These are phyloP conservation scores for Spiromastix sp. DNA, from an alignment of 2,329 filamentous ascomycete species.

Conservation along the genomic window DNA sequence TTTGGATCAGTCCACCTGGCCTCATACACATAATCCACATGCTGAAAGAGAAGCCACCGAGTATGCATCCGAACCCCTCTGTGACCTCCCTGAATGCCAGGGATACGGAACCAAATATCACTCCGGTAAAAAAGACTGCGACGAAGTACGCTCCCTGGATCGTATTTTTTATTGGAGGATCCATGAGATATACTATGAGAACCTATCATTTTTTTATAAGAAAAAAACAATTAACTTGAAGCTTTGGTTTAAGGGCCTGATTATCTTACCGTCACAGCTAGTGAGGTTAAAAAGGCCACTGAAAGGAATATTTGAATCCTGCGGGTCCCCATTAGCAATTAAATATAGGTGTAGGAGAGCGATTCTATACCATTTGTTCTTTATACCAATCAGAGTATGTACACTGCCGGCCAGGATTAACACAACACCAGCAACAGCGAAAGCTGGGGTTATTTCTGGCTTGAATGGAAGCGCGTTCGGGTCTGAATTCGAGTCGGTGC, in stretches of 20 bases:
- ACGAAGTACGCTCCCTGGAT: slow-evolving; percentile 82
- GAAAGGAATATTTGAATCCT: slow-evolving; percentile 69
- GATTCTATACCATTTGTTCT: slow-evolving; percentile 52
- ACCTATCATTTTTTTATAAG: slow-evolving; percentile 37
- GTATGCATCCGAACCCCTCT: slow-evolving; percentile 72
- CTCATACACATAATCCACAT: slow-evolving; percentile 85
- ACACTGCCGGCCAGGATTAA: slow-evolving; percentile 61
- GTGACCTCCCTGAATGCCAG: slow-evolving; percentile 77
- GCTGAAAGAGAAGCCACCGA: slow-evolving; percentile 73
- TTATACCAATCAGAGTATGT: slow-evolving; percentile 71
- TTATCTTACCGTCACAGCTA: slow-evolving; percentile 55
- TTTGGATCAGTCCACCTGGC: slow-evolving; percentile 61
- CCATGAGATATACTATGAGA: slow-evolving; percentile 83
- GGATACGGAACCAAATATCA: slow-evolving; percentile 61
- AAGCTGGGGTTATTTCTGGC: slow-evolving; percentile 68
- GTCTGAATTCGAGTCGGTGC: slow-evolving; percentile 4
- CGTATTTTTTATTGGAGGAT: slow-evolving; percentile 59
- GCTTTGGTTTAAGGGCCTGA: slow-evolving; percentile 3
- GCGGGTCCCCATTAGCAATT: slow-evolving; percentile 11
- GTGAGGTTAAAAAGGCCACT: slow-evolving; percentile 58
- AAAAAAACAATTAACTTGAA: no score
- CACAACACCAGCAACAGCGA: slow-evolving; percentile 67
- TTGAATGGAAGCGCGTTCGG: slow-evolving; percentile 52
- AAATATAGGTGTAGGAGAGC: neutral
- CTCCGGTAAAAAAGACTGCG: slow-evolving; percentile 61